A percentile compares a stretch with the other conserved stretches of the same genome.
These are phyloP conservation scores for Canavalia ensiformis DNA, from an alignment of 306 rosid genomes.

Conservation along the genomic window DNA sequence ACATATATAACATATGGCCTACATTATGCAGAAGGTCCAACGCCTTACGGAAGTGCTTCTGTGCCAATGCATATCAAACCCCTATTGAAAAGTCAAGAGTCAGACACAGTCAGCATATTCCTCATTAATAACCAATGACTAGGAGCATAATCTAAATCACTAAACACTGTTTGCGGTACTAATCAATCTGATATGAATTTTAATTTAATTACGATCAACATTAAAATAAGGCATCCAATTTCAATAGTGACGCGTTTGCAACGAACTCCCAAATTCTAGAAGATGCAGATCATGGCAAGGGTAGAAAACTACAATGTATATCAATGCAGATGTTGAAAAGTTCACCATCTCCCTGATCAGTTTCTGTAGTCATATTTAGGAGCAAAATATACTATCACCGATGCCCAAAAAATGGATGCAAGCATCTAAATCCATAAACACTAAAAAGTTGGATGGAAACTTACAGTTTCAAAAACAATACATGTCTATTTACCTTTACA, in stretches of 20 bases:
- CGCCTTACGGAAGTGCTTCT: conserved; percentile 83
- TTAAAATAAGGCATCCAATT: not conserved
- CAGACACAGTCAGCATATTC: conserved; percentile 24
- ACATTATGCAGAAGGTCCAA: conserved; percentile 97
- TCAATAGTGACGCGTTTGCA: not conserved
- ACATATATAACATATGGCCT: conserved; percentile 31
- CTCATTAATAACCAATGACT: conserved; percentile 22
- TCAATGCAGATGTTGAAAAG: conserved; percentile 24
- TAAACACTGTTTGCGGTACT: not conserved
- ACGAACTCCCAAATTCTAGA: not conserved
- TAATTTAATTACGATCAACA: not conserved
- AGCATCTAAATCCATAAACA: conserved; percentile 1
- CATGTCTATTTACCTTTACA: conserved; percentile 71
- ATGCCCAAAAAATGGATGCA: conserved; percentile 12
- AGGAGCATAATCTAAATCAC: conserved; percentile 11
- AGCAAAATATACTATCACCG: conserved; percentile 2
- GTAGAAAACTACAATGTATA: not conserved
- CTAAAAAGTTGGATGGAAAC: conserved; percentile 19
- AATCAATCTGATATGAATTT: not conserved
- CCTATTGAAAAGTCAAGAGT: conserved; percentile 43
- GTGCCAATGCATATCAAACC: conserved; percentile 97
- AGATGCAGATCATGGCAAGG: not conserved
- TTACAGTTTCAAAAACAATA: conserved; percentile 23
- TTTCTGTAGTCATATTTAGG: conserved; percentile 14
- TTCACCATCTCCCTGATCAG: not conserved